Percentiles rank a stretch among this genome's conserved stretches.
Conservation (phyloP, 2,329 filamentous ascomycete species). For the Ophiostoma pallidulum region DNA sequence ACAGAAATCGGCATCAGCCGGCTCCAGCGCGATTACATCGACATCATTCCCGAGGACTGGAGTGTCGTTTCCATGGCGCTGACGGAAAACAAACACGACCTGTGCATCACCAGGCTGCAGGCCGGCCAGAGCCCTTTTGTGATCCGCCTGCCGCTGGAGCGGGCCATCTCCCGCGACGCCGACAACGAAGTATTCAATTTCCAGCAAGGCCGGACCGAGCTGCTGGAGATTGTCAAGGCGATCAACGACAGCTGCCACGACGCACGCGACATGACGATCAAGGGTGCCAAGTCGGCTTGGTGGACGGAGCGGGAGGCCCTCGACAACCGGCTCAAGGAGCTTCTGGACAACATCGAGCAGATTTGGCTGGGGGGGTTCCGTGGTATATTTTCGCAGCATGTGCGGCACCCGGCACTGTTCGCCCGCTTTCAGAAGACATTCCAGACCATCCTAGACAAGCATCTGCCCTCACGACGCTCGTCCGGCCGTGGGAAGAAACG, state of each 20-base stretch:
- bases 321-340: slow-evolving; percentile 64
- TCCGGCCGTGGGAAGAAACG: slow-evolving; percentile 35
- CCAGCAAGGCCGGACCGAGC: slow-evolving; percentile 65
- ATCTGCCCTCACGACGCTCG: slow-evolving; percentile 73
- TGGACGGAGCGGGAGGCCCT: slow-evolving; percentile 78
- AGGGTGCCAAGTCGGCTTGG: slow-evolving; percentile 73
- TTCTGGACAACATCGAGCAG: slow-evolving; percentile 79
- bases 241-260: slow-evolving; percentile 79
- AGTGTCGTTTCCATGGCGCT: slow-evolving; percentile 77
- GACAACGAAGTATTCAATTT: slow-evolving; percentile 66
- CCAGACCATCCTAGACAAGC: slow-evolving; percentile 67
- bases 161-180: slow-evolving; percentile 70
- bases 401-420: slow-evolving; percentile 53
- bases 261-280: slow-evolving; percentile 59
- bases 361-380: slow-evolving; percentile 94
- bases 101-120: slow-evolving; percentile 81
- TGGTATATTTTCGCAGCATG: slow-evolving; percentile 77
- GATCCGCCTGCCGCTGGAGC: slow-evolving; percentile 72
- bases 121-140: slow-evolving; percentile 71
- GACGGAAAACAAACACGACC: slow-evolving; percentile 71
- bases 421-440: slow-evolving; percentile 70
- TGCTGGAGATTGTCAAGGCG: slow-evolving; percentile 69
- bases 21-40: slow-evolving; percentile 74
- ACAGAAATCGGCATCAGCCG: slow-evolving; percentile 37
- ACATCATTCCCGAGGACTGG: slow-evolving; percentile 77